phyloP scores from a whole-genome alignment of 2,329 filamentous ascomycete genomes.

The Aaosphaeria arxii region DNA sequence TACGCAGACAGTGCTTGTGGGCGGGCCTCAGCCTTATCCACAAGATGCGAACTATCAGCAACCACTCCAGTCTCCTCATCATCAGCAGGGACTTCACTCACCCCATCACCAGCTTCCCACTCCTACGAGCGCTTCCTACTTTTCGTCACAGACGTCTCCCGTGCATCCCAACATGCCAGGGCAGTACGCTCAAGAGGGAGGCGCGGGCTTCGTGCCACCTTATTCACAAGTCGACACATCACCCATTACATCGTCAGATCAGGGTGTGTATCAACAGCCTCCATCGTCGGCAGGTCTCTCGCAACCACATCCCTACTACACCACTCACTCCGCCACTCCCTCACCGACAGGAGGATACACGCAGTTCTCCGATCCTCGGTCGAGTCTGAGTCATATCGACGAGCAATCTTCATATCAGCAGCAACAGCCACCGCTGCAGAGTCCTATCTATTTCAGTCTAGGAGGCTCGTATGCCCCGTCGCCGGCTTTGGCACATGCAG shows the following conservation, averaged over 20 bases:
- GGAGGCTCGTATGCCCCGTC: conserved; percentile 17
- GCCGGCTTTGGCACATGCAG: conserved; percentile 21
- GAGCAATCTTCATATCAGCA: conserved; percentile 18
- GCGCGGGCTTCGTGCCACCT: conserved; percentile 3
- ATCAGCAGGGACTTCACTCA: conserved; percentile 27
- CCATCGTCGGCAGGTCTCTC: conserved; percentile 10
- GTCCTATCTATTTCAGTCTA: conserved; percentile 17
- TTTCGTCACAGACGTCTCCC: conserved; percentile 24
- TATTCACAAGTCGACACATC: conserved; percentile 9
- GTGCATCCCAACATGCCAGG: conserved; percentile 19
- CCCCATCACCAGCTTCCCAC: conserved; percentile 28
- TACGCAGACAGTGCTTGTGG: conserved; percentile 13
- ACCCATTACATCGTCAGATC: conserved; percentile 23
- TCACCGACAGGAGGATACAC: conserved; percentile 20
- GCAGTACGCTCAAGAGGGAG: conserved; percentile 20
- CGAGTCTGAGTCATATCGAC: conserved; percentile 18
- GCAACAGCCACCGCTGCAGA: conserved; percentile 13
- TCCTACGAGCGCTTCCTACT: conserved; percentile 29
- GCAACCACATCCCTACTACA: conserved; percentile 21
- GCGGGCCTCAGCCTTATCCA: conserved; percentile 14
- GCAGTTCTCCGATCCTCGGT: conserved; percentile 17
- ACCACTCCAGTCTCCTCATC: conserved; percentile 28
- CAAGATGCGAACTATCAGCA: conserved; percentile 27
- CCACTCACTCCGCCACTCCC: conserved; percentile 17
- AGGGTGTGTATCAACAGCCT: conserved; percentile 18